phyloP scores from a whole-genome alignment of 163 green algal genomes.

The Picocystis sp. region DNA sequence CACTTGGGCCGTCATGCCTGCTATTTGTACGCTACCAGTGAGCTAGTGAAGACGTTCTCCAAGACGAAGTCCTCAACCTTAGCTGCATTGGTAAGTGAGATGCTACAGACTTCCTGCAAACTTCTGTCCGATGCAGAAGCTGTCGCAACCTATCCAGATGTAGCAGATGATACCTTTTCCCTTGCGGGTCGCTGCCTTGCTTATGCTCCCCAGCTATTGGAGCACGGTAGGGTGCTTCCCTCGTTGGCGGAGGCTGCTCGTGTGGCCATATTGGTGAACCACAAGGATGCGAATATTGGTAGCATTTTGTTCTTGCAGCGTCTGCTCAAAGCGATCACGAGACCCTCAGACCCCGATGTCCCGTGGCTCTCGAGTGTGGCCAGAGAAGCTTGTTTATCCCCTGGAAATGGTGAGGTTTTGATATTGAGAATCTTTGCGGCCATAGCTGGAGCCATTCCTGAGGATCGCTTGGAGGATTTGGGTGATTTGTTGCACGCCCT shows the following conservation, averaged over 20 bases:
- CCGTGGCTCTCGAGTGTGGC: no score
- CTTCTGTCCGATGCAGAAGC: neutral
- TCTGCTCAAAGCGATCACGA: neutral
- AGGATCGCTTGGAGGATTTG: slow-evolving; percentile 4
- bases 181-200: slow-evolving; percentile 36
- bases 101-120: slow-evolving; percentile 10
- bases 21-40: slow-evolving; percentile 69
- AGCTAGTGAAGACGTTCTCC: slow-evolving; percentile 71
- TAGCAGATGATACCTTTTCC: slow-evolving; percentile 70
- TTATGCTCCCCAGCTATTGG: slow-evolving; percentile 32
- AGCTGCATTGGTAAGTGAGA: no score
- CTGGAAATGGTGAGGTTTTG: neutral
- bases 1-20: slow-evolving; percentile 31
- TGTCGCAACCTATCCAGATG: slow-evolving; percentile 28
- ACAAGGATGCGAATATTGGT: neutral
- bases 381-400: neutral
- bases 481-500: neutral
- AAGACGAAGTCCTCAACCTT: no score
- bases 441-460: slow-evolving; percentile 2
- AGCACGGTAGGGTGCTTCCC: no score
- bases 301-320: slow-evolving; percentile 3
- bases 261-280: neutral
- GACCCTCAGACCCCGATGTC: no score
- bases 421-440: neutral
- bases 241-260: no score